Percentiles rank a stretch among this genome's conserved stretches.
phyloP scores from a whole-genome alignment of 2,329 filamentous ascomycete species.

The Tolypocladium inflatum region DNA sequence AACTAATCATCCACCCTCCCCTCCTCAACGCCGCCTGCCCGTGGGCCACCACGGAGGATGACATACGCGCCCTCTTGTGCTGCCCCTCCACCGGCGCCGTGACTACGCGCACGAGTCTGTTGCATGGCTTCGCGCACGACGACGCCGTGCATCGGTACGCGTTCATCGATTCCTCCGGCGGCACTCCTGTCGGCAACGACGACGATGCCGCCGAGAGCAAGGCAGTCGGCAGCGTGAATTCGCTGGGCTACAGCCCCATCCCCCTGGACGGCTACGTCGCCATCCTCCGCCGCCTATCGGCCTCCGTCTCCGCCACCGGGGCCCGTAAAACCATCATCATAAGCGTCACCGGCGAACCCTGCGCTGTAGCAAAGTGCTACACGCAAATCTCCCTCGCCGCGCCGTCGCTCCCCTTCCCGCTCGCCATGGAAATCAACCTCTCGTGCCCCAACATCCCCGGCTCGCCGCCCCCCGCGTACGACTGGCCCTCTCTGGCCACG shows the following conservation, averaged over 20 bases:
- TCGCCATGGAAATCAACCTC: constrained; percentile 70
- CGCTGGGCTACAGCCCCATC: constrained; percentile 63
- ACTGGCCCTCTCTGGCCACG: constrained; percentile 31
- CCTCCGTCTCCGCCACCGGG: constrained; percentile 4
- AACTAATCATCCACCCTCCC: constrained; percentile 48
- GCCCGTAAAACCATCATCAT: constrained; percentile 53
- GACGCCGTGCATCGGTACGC: constrained; percentile 50
- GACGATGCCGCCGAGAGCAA: neutral
- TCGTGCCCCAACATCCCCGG: constrained; percentile 67
- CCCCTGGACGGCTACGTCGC: constrained; percentile 48
- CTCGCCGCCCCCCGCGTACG: constrained; percentile 62
- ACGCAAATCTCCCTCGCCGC: constrained; percentile 30
- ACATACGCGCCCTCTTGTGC: constrained; percentile 52
- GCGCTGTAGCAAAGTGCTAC: constrained; percentile 50
- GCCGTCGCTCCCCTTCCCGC: constrained; percentile 29
- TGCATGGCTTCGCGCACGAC: constrained; percentile 56
- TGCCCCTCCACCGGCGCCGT: constrained; percentile 60
- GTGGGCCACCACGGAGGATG: constrained; percentile 58
- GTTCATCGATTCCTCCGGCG: constrained; percentile 46
- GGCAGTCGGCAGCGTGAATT: constrained; percentile 49
- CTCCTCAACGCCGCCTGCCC: constrained; percentile 68
- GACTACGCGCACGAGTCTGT: constrained; percentile 61
- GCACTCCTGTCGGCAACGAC: neutral
- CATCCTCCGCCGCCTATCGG: constrained; percentile 40
- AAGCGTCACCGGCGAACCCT: constrained; percentile 57